These are phyloP conservation scores for Pseudocercospora vitis DNA, from an alignment of 2,329 filamentous ascomycete genomes.

Conservation along the genomic window DNA sequence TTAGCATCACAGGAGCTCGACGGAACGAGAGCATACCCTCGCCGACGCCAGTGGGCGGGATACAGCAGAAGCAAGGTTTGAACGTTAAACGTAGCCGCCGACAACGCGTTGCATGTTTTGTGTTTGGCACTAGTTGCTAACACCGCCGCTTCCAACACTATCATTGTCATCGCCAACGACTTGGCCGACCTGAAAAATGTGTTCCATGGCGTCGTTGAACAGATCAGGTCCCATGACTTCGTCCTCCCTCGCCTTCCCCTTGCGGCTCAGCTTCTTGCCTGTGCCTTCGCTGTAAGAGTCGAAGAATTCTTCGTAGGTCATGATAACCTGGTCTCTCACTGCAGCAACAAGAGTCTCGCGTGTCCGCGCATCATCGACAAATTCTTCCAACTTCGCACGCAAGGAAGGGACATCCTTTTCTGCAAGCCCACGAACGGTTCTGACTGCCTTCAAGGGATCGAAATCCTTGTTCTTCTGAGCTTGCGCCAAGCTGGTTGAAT, in stretches of 20 bases:
- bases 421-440: conserved; percentile 54
- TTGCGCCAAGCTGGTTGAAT: conserved; percentile 26
- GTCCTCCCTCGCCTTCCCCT: conserved; percentile 62
- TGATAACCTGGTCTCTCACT: conserved; percentile 63
- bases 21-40: too few relatives aligned
- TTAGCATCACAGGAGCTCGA: too few relatives aligned
- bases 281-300: conserved; percentile 50
- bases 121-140: conserved; percentile 20
- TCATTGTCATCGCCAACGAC: conserved; percentile 39
- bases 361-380: conserved; percentile 64
- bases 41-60: too few relatives aligned
- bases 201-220: conserved; percentile 63
- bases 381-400: conserved; percentile 59
- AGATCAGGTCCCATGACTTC: conserved; percentile 65
- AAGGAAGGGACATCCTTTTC: conserved; percentile 60
- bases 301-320: conserved; percentile 65
- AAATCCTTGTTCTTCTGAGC: conserved; percentile 25
- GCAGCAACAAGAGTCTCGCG: conserved; percentile 66
- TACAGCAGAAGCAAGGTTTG: too few relatives aligned
- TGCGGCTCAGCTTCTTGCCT: conserved; percentile 43
- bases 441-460: conserved; percentile 36
- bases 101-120: background rate
- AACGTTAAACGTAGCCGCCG: too few relatives aligned
- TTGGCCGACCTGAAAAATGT: conserved; percentile 58
- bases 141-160: conserved; percentile 24